These are phyloP conservation scores for Lathyrus oleraceus DNA, from an alignment of 306 rosid species.

Conservation along the genomic window DNA sequence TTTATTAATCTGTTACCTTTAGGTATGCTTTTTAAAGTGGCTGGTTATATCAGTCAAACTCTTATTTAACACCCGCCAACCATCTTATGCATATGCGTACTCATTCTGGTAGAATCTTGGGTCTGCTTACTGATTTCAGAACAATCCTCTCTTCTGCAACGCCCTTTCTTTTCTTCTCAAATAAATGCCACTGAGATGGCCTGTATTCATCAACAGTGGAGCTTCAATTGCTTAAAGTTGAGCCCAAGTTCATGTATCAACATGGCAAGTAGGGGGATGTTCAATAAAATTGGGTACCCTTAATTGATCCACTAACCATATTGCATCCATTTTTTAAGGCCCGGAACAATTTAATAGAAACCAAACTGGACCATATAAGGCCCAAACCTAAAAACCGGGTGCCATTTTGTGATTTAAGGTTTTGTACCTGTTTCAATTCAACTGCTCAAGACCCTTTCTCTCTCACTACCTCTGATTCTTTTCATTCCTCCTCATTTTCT, in stretches of 20 bases:
- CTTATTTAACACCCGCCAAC: not conserved
- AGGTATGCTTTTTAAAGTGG: not conserved
- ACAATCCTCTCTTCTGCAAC: not conserved
- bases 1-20: not conserved
- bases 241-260: not conserved
- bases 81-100: not conserved
- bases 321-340: no score
- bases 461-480: no score
- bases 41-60: slow-evolving; percentile 3
- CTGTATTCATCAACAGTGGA: slow-evolving; percentile 1
- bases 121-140: not conserved
- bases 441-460: no score
- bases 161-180: not conserved
- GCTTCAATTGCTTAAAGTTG: slow-evolving; percentile 10
- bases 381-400: no score
- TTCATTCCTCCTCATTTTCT: no score
- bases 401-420: no score
- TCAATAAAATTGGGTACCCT: no score
- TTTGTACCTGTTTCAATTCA: no score
- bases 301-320: no score
- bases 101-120: not conserved
- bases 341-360: no score
- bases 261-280: not conserved
- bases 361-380: no score
- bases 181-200: not conserved